These are phyloP conservation scores for Pisolithus orientalis DNA, from an alignment of 768 basidiomycete species.

Conservation along the genomic window DNA sequence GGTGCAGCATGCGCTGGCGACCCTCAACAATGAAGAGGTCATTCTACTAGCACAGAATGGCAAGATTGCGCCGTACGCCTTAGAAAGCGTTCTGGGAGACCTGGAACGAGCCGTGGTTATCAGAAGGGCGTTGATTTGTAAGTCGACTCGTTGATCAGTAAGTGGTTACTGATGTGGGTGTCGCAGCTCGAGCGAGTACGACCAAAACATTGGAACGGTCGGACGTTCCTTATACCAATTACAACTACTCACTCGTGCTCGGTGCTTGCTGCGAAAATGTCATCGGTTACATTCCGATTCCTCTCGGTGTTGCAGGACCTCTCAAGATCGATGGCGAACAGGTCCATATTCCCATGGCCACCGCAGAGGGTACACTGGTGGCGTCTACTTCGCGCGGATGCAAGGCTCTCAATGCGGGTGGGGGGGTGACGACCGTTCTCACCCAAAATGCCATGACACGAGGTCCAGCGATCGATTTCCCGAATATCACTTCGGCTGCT, in stretches of 20 bases:
- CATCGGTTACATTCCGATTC: slow-evolving; percentile 92
- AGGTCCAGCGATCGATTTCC: slow-evolving; percentile 97
- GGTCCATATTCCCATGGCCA: slow-evolving; percentile 96
- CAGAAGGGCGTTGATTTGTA: slow-evolving; percentile 85
- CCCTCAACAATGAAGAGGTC: slow-evolving; percentile 88
- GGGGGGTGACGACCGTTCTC: slow-evolving; percentile 94
- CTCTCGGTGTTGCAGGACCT: slow-evolving; percentile 94
- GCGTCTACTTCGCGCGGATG: slow-evolving; percentile 96
- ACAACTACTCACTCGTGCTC: slow-evolving; percentile 90
- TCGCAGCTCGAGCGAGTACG: slow-evolving; percentile 70
- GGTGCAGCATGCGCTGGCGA: slow-evolving; percentile 46
- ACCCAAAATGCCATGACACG: slow-evolving; percentile 95
- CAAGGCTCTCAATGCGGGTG: slow-evolving; percentile 94
- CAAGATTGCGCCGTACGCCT: slow-evolving; percentile 90
- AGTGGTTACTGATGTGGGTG: slow-evolving; percentile 1
- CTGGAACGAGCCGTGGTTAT: slow-evolving; percentile 82
- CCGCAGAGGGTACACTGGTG: slow-evolving; percentile 97
- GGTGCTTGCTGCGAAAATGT: slow-evolving; percentile 99
- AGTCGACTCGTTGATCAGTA: slow-evolving; percentile 28
- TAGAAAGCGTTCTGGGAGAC: slow-evolving; percentile 92
- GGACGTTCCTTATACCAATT: slow-evolving; percentile 74
- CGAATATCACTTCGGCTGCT: slow-evolving; percentile 70
- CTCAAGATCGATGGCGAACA: slow-evolving; percentile 81
- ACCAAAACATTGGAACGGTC: slow-evolving; percentile 83
- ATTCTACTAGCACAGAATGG: slow-evolving; percentile 83